Evolutionary conservation across 192 early-diverging fungal species (phyloP).

Genomic region (Backusella macrospora): DNA sequence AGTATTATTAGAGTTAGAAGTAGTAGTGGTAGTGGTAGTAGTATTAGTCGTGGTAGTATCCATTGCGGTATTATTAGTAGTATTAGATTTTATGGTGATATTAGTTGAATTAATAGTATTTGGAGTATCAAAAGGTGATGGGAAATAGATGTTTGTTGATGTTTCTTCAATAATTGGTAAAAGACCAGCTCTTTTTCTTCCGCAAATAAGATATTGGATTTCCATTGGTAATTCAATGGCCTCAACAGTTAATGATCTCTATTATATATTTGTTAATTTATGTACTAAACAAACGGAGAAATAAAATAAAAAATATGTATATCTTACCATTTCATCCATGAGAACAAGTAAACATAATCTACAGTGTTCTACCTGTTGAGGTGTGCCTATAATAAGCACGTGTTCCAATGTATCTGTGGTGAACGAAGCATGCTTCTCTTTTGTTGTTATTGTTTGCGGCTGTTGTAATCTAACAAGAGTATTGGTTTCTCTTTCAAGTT

Average conservation of each 20-base stretch:
- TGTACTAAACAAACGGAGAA: neutral
- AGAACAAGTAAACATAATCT: constrained; percentile 40
- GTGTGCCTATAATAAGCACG: constrained; percentile 27
- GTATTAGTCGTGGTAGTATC: constrained; percentile 8
- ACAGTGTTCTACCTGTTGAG: constrained; percentile 25
- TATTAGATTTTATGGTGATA: neutral
- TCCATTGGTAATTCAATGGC: constrained; percentile 47
- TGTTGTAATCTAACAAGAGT: constrained; percentile 15
- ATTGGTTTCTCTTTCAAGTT: constrained; percentile 23
- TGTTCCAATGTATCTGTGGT: constrained; percentile 24
- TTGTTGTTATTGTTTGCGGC: neutral
- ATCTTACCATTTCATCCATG: constrained; percentile 52
- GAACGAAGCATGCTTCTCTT: constrained; percentile 4
- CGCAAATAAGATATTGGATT: constrained; percentile 72
- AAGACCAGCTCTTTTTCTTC: constrained; percentile 62
- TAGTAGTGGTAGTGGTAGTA: neutral
- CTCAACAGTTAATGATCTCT: constrained; percentile 50
- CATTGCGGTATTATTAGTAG: neutral
- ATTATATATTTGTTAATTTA: neutral
- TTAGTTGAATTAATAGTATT: neutral
- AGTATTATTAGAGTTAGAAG: neutral
- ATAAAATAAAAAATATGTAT: neutral
- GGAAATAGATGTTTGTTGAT: constrained; percentile 73
- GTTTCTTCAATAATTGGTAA: constrained; percentile 73
- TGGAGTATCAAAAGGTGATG: constrained; percentile 54